Evolutionary conservation across 371 early-diverging fungal species (phyloP).

Genomic region (Blakeslea trispora): DNA sequence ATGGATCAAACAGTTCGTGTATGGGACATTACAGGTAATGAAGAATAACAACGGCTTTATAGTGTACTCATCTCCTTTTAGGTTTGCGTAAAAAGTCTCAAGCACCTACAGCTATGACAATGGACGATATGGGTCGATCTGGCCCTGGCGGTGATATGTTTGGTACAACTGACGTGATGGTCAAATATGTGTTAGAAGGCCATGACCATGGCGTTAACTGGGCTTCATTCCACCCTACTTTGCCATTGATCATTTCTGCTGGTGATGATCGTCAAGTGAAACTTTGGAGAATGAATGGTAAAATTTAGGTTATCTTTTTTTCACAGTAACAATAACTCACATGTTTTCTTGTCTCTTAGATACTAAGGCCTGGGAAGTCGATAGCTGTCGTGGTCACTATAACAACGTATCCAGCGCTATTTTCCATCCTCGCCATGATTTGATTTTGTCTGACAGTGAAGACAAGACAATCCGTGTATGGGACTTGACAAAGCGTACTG

Average conservation of each 20-base stretch:
- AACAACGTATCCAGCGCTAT: constrained; percentile 94
- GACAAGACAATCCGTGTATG: constrained; percentile 98
- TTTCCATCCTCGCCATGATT: constrained; percentile 92
- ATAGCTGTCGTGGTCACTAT: constrained; percentile 97
- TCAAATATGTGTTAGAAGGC: constrained; percentile 98
- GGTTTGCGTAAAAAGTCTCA: constrained; percentile 84
- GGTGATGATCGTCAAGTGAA: constrained; percentile 99
- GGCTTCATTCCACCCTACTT: constrained; percentile 93
- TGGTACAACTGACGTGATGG: constrained; percentile 92
- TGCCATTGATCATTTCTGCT: constrained; percentile 94
- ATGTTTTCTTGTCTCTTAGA: constrained; percentile 59
- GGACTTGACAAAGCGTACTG: constrained; percentile 93
- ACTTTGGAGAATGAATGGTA: constrained; percentile 97
- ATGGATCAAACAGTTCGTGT: constrained; percentile 98
- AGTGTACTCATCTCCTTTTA: constrained; percentile 22
- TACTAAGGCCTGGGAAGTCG: constrained; percentile 96
- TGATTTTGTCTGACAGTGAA: constrained; percentile 93
- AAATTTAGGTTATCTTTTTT: no score
- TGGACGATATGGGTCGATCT: constrained; percentile 60
- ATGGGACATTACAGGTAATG: constrained; percentile 97
- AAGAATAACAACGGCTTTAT: no score
- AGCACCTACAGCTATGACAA: constrained; percentile 58
- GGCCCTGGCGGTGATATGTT: constrained; percentile 85
- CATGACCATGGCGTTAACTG: constrained; percentile 99
- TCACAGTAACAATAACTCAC: no score